Base-by-base conservation (phyloP, 2,329 filamentous ascomycete genomes). In the Trichoderma atroviride region DNA sequence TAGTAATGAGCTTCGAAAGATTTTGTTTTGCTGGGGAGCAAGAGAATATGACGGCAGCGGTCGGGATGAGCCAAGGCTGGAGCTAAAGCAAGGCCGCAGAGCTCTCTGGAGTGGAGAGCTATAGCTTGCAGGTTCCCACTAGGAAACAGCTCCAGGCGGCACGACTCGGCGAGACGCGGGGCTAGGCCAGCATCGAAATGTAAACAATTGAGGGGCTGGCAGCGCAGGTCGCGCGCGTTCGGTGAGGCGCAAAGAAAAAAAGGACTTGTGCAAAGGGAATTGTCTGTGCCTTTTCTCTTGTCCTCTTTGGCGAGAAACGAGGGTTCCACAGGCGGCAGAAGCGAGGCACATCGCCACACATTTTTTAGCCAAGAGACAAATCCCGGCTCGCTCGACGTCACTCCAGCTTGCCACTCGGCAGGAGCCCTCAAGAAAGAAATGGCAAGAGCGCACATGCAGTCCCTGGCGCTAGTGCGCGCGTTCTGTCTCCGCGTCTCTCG, bases 1-100 rank as follows among this genome's bases (percentile, higher is more conserved):
- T 80, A 86, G 81, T 69, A 61, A 68, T 61, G 13, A 11, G 27
- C 16, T 53, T 11, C 52, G 24, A 40, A 50, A 1, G 4, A 5
- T 4, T 10, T 27, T 37, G 3, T 6, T 40, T 63, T 50, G 27
- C 27, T 27, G 27, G 27, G 27, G 27, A 27, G 27, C 27, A 27
- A 10, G 13, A 4, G 33, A n/a, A 56, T 27, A 37, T 16, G 37
- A 14, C 50, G 43, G 50, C n/a, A n/a, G 35, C 35, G 7, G 19
- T 4, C 31, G 31, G 11, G 31, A 31, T n/a, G 31, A 58, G 56
- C 33, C 35, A 43, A 59, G n/a, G 35, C 35, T 19, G 4, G 11
- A 19, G 56, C 33, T 35, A 59, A 43, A 24, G 35, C 22, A 43
- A 5, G 29, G 57, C 33, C 11, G 57, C 43, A 40, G 33, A 56